Evolutionary conservation across 208 protist genomes (phyloP).

Genomic region (Trypanosomatidae sp.): DNA sequence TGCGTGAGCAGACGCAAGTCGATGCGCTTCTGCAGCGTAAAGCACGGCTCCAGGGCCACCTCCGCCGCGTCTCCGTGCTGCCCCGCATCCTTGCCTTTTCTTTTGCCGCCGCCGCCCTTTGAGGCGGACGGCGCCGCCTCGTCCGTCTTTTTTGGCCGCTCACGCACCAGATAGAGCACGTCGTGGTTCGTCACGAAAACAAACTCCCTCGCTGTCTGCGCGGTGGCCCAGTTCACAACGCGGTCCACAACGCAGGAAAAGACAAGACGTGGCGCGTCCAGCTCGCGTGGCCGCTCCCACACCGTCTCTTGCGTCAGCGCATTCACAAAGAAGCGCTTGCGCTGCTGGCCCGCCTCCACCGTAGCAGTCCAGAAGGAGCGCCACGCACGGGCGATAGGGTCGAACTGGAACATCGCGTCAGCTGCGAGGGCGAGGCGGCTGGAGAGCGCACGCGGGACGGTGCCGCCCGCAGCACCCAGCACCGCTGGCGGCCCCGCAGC

Average conservation of each 20-base stretch:
- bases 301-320: constrained; percentile 30
- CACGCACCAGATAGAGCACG: constrained; percentile 32
- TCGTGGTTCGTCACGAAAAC: constrained; percentile 36
- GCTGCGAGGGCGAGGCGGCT: constrained; percentile 28
- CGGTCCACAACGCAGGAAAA: constrained; percentile 45
- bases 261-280: constrained; percentile 40
- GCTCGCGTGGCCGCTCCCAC: constrained; percentile 39
- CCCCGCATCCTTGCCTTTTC: not conserved
- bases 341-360: constrained; percentile 29
- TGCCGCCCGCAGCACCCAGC: not conserved
- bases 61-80: not conserved
- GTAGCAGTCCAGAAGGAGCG: constrained; percentile 44
- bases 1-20: constrained; percentile 65
- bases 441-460: constrained; percentile 27
- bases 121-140: no score
- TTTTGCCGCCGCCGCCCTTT: not conserved
- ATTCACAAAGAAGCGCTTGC: constrained; percentile 57
- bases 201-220: constrained; percentile 29
- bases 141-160: constrained; percentile 2
- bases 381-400: constrained; percentile 65
- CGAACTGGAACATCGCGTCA: constrained; percentile 43
- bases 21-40: constrained; percentile 55
- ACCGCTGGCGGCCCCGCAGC: constrained; percentile 6
- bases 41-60: constrained; percentile 12
- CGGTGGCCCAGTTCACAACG: constrained; percentile 45